Evolutionary conservation across 192 early-diverging fungal species (phyloP), one percentile per base, ranked within the genome.

Genomic region (Backusella psychrophila): DNA sequence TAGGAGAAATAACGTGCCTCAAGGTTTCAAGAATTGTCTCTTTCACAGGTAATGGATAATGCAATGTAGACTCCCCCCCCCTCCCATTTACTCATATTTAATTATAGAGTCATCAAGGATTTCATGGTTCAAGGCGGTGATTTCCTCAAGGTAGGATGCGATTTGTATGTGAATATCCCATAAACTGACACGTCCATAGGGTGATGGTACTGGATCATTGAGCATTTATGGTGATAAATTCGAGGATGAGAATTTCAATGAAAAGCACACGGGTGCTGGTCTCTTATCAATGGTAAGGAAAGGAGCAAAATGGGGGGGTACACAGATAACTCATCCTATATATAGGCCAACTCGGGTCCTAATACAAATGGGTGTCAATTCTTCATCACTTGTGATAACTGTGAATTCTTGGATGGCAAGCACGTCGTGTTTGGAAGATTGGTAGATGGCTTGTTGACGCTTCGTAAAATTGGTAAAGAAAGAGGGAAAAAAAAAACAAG

Each of bases 101-200:
- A 53, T 72, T 3, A 26, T 74, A 92, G 93, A 75, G 87, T 95
- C 46, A 95, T 94, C 78, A 93, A 94, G 84, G 94, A 95, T 79
- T 97, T 96, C 83, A 97, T 97, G 95, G 89, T 95, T 1, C 95
- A 96, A 81, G 94, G 95, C 31, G 96, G 96, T 19, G 96, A 97
- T 78, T 96, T 96, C 72, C 46, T 96, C 52, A 97, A 97, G 56
- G 56, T 63, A 63, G 42, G 12, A 7, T 49, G 29, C 29, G 29
- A 29, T 29, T 29, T 49, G 17, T 4, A 7, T 1, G 6, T 5
- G 26, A 70, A 9, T 77, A 90, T 0, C 29, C 31, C 33, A 33
- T 21, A 17, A 17, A 53, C n/a, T 53, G 15, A n/a, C 49, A 19
- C n/a, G 6, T 52, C 5, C 21, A 19, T 63, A 63, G 87, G 92